These are phyloP conservation scores for Thinopyrum elongatum DNA, from an alignment of 176 grass and related monocot genomes.

Conservation along the genomic window DNA sequence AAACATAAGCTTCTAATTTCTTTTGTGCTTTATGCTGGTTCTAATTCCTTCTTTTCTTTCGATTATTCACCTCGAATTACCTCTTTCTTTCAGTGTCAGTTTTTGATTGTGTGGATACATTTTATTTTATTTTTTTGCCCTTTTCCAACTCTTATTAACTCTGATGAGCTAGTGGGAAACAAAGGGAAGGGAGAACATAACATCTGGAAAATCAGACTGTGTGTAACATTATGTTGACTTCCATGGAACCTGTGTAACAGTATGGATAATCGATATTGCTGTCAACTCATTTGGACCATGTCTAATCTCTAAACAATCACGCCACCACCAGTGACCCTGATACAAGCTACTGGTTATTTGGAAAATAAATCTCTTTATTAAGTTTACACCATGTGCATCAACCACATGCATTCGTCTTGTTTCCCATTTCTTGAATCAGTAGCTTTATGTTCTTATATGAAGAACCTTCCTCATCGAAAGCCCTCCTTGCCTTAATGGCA, in stretches of 20 bases:
- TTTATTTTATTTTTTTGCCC: conserved; percentile 10
- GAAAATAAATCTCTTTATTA: too few species aligned
- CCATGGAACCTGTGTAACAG: conserved; percentile 12
- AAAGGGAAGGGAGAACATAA: neutral
- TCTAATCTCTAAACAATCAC: neutral
- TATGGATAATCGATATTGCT: neutral
- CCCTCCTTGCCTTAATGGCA: conserved; percentile 45
- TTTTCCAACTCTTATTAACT: neutral
- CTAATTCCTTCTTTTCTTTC: neutral
- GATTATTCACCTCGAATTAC: neutral
- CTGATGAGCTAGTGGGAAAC: neutral
- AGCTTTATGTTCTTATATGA: conserved; percentile 47
- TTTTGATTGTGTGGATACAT: neutral
- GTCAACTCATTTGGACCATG: neutral
- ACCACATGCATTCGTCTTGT: neutral
- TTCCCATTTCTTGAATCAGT: conserved; percentile 46
- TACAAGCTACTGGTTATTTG: conserved; percentile 1
- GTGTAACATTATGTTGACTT: neutral
- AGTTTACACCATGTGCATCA: conserved; percentile 19
- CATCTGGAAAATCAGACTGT: neutral
- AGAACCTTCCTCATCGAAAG: conserved; percentile 58
- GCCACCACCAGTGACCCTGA: neutral
- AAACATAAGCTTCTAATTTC: neutral
- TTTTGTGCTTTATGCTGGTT: neutral
- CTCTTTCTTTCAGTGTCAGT: neutral